A percentile compares a stretch with the other conserved stretches of the same genome.
Conservation (phyloP, 78 protist species). For the Dictyostelium capitatum region DNA sequence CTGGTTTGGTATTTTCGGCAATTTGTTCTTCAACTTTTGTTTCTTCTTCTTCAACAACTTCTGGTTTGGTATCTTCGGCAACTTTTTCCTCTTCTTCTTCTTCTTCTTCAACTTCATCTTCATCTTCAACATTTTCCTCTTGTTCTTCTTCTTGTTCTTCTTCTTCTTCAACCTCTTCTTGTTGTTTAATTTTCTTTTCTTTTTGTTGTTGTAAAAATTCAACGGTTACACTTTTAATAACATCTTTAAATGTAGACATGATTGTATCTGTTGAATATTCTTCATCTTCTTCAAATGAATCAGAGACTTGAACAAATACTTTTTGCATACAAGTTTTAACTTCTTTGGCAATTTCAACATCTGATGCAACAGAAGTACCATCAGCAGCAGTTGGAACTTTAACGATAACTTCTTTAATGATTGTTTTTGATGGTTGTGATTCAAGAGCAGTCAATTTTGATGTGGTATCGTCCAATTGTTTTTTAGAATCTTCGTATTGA, state of each 20-base stretch:
- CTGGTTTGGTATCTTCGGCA: conserved; percentile 2
- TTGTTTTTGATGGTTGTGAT: conserved; percentile 16
- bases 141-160: conserved; percentile 42
- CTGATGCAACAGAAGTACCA: neutral
- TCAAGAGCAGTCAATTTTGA: neutral
- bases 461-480: neutral
- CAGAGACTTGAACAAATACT: conserved; percentile 58
- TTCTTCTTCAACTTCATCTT: neutral
- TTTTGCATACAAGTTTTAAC: conserved; percentile 70
- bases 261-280: conserved; percentile 58
- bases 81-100: neutral
- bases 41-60: neutral
- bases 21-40: neutral
- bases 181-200: conserved; percentile 20
- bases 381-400: neutral
- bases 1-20: no score
- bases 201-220: conserved; percentile 52
- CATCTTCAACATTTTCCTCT: conserved; percentile 22
- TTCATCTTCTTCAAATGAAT: conserved; percentile 64
- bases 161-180: conserved; percentile 30
- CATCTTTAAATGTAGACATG: conserved; percentile 57
- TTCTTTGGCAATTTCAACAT: conserved; percentile 51
- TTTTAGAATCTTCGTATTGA: neutral
- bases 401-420: conserved; percentile 8
- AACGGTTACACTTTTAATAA: conserved; percentile 43